These are phyloP conservation scores for Hygrocybe coccinea DNA, from an alignment of 768 basidiomycete genomes.

Conservation along the genomic window DNA sequence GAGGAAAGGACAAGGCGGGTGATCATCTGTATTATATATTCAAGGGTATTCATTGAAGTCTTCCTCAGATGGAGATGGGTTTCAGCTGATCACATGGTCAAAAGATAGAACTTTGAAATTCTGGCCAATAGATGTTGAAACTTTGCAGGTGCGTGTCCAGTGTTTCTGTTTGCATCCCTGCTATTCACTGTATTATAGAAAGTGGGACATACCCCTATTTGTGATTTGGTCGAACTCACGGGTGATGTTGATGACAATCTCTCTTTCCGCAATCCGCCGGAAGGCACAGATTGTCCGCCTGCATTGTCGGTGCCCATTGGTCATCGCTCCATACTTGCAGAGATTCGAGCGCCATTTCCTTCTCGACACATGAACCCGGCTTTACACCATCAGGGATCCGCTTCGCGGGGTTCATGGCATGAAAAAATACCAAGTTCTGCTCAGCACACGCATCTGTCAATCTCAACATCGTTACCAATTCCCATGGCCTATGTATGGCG, in stretches of 20 bases:
- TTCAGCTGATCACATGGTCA: constrained; percentile 65
- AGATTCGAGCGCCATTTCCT: constrained; percentile 53
- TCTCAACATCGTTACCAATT: constrained; percentile 1
- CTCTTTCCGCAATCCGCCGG: constrained; percentile 57
- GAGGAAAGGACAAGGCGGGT: constrained; percentile 64
- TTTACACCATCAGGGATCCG: constrained; percentile 19
- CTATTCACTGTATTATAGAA: constrained; percentile 34
- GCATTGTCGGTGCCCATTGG: constrained; percentile 65
- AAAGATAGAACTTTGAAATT: constrained; percentile 89
- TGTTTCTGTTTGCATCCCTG: not conserved
- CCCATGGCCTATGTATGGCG: not conserved
- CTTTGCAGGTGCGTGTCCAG: constrained; percentile 51
- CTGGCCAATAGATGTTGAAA: constrained; percentile 77
- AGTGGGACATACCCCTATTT: constrained; percentile 41
- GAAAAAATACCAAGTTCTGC: constrained; percentile 1
- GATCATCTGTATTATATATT: constrained; percentile 7
- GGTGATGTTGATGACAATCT: constrained; percentile 22
- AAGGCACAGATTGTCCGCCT: constrained; percentile 33
- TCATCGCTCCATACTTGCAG: constrained; percentile 61
- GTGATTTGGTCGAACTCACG: constrained; percentile 25
- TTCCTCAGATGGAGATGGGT: constrained; percentile 39
- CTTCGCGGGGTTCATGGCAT: constrained; percentile 16
- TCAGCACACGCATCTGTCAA: not conserved
- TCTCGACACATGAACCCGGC: constrained; percentile 27
- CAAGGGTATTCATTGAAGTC: not conserved